A percentile compares a stretch with the other conserved stretches of the same genome.
Evolutionary conservation across 805 yeast species (phyloP).

Genomic region (Wickerhamomyces tratensis): DNA sequence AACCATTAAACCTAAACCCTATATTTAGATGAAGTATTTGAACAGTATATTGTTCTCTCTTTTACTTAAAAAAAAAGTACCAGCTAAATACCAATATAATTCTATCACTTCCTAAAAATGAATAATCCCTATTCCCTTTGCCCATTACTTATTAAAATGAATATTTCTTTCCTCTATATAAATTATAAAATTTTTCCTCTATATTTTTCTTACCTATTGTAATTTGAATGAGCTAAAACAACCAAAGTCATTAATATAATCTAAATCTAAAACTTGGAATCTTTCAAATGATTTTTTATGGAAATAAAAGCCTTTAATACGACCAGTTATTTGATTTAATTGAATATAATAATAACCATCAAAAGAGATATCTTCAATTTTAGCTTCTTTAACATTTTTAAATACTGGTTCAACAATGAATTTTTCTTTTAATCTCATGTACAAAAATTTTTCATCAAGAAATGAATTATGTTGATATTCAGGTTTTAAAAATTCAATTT

Average conservation of each 20-base stretch:
- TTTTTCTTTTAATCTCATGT: slow-evolving; percentile 78
- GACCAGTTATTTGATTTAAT: slow-evolving; percentile 53
- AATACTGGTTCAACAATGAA: slow-evolving; percentile 43
- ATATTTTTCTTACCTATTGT: slow-evolving; percentile 5
- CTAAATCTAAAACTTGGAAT: slow-evolving; percentile 47
- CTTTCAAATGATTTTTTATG: slow-evolving; percentile 47
- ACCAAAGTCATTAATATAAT: slow-evolving; percentile 42
- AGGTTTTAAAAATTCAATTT: neutral
- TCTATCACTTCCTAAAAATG: no score
- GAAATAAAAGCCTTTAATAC: slow-evolving; percentile 58
- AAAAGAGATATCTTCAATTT: slow-evolving; percentile 58
- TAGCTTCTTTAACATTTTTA: slow-evolving; percentile 31
- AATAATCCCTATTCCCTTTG: no score
- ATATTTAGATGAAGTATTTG: no score
- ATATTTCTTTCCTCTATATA: no score
- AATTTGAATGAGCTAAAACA: slow-evolving; percentile 24
- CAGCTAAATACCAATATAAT: no score
- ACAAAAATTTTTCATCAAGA: slow-evolving; percentile 32
- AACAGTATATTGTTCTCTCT: no score
- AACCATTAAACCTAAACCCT: no score
- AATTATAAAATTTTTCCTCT: slow-evolving; percentile 1
- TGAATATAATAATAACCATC: slow-evolving; percentile 74
- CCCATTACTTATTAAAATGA: no score
- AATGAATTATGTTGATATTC: slow-evolving; percentile 3
- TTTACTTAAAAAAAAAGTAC: no score